Evolutionary conservation across 1,284 basidiomycete species (phyloP).

Genomic region (Puccinia polysora): DNA sequence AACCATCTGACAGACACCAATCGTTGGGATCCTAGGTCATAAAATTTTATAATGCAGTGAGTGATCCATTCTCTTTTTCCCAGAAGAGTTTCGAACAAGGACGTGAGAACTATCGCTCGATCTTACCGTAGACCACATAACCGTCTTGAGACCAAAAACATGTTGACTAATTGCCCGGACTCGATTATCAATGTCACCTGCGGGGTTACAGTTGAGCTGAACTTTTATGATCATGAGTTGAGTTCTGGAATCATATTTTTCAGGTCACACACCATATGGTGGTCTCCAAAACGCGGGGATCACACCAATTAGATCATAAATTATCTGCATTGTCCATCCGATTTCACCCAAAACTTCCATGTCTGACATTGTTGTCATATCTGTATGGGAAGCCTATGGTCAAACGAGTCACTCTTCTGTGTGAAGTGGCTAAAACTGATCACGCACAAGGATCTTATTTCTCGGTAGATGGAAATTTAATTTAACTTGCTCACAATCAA

Average conservation of each 20-base stretch:
- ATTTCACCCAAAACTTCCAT: slow-evolving; percentile 68
- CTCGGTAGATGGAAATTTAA: no score
- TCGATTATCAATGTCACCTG: slow-evolving; percentile 43
- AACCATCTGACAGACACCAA: slow-evolving; percentile 39
- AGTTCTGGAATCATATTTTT: not conserved
- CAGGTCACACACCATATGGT: slow-evolving; percentile 65
- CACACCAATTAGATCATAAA: slow-evolving; percentile 65
- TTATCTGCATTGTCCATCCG: slow-evolving; percentile 75
- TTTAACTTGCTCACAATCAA: no score
- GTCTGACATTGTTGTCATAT: slow-evolving; percentile 70
- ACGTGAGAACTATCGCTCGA: not conserved
- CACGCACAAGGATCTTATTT: slow-evolving; percentile 11
- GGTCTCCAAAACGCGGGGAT: slow-evolving; percentile 56
- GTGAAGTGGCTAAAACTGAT: not conserved
- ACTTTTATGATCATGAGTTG: not conserved
- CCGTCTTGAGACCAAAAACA: slow-evolving; percentile 58
- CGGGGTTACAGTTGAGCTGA: no score
- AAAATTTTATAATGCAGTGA: not conserved
- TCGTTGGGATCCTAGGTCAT: slow-evolving; percentile 30
- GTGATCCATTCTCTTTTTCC: slow-evolving; percentile 1
- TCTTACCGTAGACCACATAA: slow-evolving; percentile 71
- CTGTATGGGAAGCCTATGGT: slow-evolving; percentile 48
- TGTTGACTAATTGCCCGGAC: slow-evolving; percentile 28
- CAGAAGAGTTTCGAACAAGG: not conserved
- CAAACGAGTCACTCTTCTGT: not conserved